A percentile compares a stretch with the other conserved stretches of the same genome.
Evolutionary conservation across 2,329 filamentous ascomycete species (phyloP).

Genomic region (Pestalotiopsis fici): DNA sequence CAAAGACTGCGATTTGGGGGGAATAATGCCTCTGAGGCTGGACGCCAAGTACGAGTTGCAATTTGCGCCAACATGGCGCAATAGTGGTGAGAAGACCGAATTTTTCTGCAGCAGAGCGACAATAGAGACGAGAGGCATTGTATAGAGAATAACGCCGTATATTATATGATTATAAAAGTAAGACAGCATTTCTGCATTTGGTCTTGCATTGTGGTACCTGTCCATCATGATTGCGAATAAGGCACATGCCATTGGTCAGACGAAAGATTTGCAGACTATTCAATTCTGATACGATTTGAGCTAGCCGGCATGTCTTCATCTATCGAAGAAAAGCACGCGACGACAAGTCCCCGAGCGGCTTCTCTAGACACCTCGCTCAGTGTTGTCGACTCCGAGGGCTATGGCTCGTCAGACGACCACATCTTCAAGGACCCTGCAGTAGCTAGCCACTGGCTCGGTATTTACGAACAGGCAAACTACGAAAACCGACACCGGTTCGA

Average conservation of each 20-base stretch:
- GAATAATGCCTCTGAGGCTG: background rate
- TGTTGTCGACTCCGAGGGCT: slow-evolving; percentile 14
- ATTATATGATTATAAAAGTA: background rate
- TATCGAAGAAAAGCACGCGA: background rate
- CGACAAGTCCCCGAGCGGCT: background rate
- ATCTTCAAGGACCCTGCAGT: slow-evolving; percentile 51
- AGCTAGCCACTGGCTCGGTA: slow-evolving; percentile 51
- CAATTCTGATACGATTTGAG: background rate
- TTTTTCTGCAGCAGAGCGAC: background rate
- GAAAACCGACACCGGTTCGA: slow-evolving; percentile 63
- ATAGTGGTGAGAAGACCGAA: background rate
- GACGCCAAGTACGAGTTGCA: background rate
- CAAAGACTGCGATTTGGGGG: background rate
- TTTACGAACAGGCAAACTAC: slow-evolving; percentile 58
- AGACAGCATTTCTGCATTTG: background rate
- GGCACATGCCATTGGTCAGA: background rate
- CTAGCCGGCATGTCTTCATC: background rate
- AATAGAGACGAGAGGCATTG: background rate
- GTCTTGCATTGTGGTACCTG: background rate
- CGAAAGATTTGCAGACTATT: background rate
- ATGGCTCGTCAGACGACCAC: slow-evolving; percentile 36
- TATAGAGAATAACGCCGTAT: background rate
- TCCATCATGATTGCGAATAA: background rate
- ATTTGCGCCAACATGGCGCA: background rate
- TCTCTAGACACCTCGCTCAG: background rate